Percentiles rank a stretch among this genome's conserved stretches.
Evolutionary conservation across 1,284 basidiomycete genomes (phyloP).

Genomic region (Pyrrhoderma noxium): DNA sequence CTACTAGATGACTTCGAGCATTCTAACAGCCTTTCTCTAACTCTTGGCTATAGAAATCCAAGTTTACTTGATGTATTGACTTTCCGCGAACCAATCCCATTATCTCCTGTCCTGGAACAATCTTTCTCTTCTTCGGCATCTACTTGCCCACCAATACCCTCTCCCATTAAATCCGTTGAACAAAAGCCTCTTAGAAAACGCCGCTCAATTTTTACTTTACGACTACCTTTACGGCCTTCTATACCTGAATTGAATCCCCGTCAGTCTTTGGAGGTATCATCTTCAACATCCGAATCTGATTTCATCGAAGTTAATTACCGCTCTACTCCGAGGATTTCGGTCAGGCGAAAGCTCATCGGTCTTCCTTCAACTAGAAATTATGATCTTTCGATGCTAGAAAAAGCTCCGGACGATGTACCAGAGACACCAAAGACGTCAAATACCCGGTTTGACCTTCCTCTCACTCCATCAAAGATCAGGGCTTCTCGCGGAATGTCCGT

Average conservation of each 20-base stretch:
- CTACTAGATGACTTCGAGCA: constrained; percentile 13
- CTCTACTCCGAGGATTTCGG: too few relatives aligned
- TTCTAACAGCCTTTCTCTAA: not conserved
- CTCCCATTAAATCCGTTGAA: not conserved
- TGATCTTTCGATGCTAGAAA: constrained; percentile 11
- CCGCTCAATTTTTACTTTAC: constrained; percentile 14
- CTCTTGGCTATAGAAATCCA: not conserved
- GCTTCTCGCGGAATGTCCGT: constrained; percentile 1
- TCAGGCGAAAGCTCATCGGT: not conserved
- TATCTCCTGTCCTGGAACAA: constrained; percentile 10
- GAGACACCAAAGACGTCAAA: not conserved
- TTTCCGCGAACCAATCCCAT: not conserved
- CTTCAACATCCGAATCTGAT: constrained; percentile 12
- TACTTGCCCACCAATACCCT: not conserved
- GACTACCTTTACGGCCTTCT: constrained; percentile 8
- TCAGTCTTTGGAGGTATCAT: constrained; percentile 7
- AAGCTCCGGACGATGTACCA: constrained; percentile 15
- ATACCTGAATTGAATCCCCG: constrained; percentile 4
- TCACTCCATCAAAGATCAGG: constrained; percentile 1
- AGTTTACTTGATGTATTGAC: not conserved
- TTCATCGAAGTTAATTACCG: not conserved
- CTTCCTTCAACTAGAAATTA: constrained; percentile 13
- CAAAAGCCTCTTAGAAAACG: constrained; percentile 2
- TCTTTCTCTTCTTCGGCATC: not conserved
- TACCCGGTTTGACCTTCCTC: not conserved